Evolutionary conservation across 192 early-diverging fungal species (phyloP).

Genomic region (Coemansia guatemalensis): DNA sequence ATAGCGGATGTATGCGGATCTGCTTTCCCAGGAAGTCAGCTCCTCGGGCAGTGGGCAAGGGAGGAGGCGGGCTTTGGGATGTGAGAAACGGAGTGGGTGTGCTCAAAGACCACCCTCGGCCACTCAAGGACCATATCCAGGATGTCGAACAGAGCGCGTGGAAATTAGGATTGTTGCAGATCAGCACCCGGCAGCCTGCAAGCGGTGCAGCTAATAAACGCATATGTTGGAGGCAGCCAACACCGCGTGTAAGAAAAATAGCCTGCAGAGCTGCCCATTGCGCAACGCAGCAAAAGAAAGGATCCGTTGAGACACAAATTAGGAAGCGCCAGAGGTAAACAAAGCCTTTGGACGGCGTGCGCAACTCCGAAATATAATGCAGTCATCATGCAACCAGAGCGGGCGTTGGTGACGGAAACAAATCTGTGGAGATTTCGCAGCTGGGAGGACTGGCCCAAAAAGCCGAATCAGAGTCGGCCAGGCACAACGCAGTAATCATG

Average conservation of each 20-base stretch:
- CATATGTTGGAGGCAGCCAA: neutral
- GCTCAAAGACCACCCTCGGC: neutral
- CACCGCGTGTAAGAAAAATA: neutral
- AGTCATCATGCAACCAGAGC: neutral
- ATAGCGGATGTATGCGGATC: neutral
- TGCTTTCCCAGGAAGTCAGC: neutral
- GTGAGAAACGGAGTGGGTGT: neutral
- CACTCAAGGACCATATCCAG: neutral
- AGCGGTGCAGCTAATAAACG: neutral
- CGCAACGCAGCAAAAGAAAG: neutral
- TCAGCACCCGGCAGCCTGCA: neutral
- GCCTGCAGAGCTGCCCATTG: constrained; percentile 1
- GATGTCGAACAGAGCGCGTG: constrained; percentile 2
- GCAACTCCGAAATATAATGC: neutral
- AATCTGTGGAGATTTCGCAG: neutral
- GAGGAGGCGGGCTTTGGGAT: neutral
- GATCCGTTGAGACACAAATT: neutral
- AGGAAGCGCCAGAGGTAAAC: neutral
- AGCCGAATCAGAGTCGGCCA: neutral
- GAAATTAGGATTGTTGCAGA: constrained; percentile 4
- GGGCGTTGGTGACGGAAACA: neutral
- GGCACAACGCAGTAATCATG: constrained; percentile 5
- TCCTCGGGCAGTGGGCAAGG: neutral
- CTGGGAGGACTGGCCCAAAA: neutral
- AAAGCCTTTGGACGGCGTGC: neutral